A percentile compares a stretch with the other conserved stretches of the same genome.
Evolutionary conservation across 2,329 filamentous ascomycete genomes (phyloP).

Genomic region (Bipolaris zeicola): DNA sequence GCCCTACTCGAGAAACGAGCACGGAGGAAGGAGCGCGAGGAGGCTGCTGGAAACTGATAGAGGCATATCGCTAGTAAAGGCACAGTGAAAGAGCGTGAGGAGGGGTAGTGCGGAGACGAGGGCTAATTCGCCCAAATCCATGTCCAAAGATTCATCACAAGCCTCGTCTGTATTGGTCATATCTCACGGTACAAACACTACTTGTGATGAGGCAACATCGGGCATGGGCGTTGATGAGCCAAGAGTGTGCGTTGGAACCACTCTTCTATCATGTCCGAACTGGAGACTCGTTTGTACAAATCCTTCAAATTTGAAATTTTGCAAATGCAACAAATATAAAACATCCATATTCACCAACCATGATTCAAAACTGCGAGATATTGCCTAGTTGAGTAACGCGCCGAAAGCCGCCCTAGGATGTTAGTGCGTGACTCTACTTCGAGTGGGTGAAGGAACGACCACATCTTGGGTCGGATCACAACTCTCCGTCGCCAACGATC

Average conservation of each 20-base stretch:
- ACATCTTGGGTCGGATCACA: slow-evolving; percentile 15
- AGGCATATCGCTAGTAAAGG: background rate
- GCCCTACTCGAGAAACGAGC: slow-evolving; percentile 86
- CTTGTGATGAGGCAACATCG: slow-evolving; percentile 5
- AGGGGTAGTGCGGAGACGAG: slow-evolving; percentile 1
- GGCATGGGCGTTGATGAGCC: slow-evolving; percentile 6
- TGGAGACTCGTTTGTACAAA: slow-evolving; percentile 44
- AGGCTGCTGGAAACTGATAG: slow-evolving; percentile 25
- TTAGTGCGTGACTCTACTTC: slow-evolving; percentile 38
- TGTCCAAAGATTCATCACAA: slow-evolving; percentile 1
- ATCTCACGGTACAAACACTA: slow-evolving; percentile 10
- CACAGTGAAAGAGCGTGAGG: slow-evolving; percentile 3
- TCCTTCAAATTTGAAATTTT: slow-evolving; percentile 24
- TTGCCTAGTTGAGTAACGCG: slow-evolving; percentile 31
- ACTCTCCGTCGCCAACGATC: slow-evolving; percentile 25
- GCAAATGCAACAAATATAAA: slow-evolving; percentile 13
- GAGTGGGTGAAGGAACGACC: slow-evolving; percentile 20
- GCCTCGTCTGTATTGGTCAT: slow-evolving; percentile 5
- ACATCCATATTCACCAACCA: background rate
- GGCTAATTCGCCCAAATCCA: background rate
- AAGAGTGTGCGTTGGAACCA: slow-evolving; percentile 21
- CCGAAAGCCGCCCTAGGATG: slow-evolving; percentile 17
- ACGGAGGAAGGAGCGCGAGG: slow-evolving; percentile 72
- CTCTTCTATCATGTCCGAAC: slow-evolving; percentile 34
- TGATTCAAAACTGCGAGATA: slow-evolving; percentile 30